Percentiles rank a stretch among this genome's conserved stretches.
Conservation (phyloP, 306 rosid genomes). For the Glycyrrhiza uralensis region DNA sequence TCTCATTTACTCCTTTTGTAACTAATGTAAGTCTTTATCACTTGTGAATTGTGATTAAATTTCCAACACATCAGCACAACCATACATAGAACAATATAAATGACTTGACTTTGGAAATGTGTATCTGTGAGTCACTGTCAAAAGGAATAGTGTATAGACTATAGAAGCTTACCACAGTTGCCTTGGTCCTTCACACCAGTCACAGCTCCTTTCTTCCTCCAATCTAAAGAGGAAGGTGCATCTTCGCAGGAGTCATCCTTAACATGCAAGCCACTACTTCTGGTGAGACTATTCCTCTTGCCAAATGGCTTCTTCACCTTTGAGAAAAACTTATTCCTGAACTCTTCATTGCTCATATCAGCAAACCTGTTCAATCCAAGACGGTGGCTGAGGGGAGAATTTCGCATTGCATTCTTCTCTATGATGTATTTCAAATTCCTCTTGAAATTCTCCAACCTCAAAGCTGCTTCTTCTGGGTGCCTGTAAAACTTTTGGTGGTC, state of each 20-base stretch:
- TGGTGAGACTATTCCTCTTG: slow-evolving; percentile 13
- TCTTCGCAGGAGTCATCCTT: slow-evolving; percentile 42
- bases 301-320: slow-evolving; percentile 49
- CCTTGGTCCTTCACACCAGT: slow-evolving; percentile 68
- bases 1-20: background rate
- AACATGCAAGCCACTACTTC: slow-evolving; percentile 18
- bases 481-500: slow-evolving; percentile 47
- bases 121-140: background rate
- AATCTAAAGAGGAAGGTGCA: slow-evolving; percentile 62
- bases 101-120: background rate
- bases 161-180: slow-evolving; percentile 50
- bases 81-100: background rate
- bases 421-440: slow-evolving; percentile 53
- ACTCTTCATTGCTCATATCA: slow-evolving; percentile 76
- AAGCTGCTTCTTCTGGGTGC: slow-evolving; percentile 45
- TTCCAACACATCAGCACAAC: background rate
- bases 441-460: slow-evolving; percentile 67
- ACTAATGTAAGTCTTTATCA: too few species aligned
- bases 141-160: background rate
- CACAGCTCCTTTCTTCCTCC: slow-evolving; percentile 73
- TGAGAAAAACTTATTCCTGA: slow-evolving; percentile 42
- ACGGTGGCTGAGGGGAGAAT: slow-evolving; percentile 23
- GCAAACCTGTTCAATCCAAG: slow-evolving; percentile 75
- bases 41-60: background rate
- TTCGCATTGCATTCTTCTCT: slow-evolving; percentile 46